phyloP scores from a whole-genome alignment of 371 early-diverging fungal species.

The Dichotomocladium elegans region DNA sequence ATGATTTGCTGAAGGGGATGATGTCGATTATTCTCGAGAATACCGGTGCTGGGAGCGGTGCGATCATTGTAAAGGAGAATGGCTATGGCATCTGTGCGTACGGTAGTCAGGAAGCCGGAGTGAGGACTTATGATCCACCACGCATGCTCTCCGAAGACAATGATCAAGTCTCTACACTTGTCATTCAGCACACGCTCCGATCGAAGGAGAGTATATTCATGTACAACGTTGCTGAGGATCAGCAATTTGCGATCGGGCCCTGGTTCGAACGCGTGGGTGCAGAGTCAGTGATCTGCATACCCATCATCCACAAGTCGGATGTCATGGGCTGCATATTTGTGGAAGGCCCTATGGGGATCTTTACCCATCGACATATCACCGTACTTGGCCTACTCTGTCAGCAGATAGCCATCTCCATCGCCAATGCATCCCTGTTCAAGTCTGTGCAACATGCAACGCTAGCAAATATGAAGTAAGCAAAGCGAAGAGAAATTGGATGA shows the following conservation, averaged over 20 bases:
- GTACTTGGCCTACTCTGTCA: conserved; percentile 55
- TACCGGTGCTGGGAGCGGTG: conserved; percentile 41
- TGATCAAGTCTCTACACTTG: conserved; percentile 28
- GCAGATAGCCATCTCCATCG: conserved; percentile 58
- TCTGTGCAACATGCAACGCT: conserved; percentile 37
- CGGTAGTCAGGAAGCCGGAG: conserved; percentile 34
- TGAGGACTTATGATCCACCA: conserved; percentile 40
- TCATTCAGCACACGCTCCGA: conserved; percentile 38
- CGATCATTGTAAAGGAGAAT: conserved; percentile 37
- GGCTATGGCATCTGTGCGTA: conserved; percentile 36
- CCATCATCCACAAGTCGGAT: conserved; percentile 48
- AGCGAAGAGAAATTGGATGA: background rate
- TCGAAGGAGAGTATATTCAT: conserved; percentile 39
- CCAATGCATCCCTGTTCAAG: conserved; percentile 52
- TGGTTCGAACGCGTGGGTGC: conserved; percentile 43
- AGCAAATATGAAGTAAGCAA: conserved; percentile 24
- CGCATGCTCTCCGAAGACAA: conserved; percentile 29
- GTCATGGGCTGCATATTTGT: conserved; percentile 52
- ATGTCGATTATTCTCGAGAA: conserved; percentile 42
- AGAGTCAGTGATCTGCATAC: conserved; percentile 53
- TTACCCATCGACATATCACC: conserved; percentile 51
- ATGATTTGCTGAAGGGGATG: conserved; percentile 33
- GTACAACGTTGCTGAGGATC: conserved; percentile 32
- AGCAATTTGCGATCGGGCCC: conserved; percentile 39
- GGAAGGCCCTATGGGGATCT: conserved; percentile 53